These are phyloP conservation scores for Juncus inflexus DNA, from an alignment of 176 grass and related monocot genomes.

Conservation along the genomic window DNA sequence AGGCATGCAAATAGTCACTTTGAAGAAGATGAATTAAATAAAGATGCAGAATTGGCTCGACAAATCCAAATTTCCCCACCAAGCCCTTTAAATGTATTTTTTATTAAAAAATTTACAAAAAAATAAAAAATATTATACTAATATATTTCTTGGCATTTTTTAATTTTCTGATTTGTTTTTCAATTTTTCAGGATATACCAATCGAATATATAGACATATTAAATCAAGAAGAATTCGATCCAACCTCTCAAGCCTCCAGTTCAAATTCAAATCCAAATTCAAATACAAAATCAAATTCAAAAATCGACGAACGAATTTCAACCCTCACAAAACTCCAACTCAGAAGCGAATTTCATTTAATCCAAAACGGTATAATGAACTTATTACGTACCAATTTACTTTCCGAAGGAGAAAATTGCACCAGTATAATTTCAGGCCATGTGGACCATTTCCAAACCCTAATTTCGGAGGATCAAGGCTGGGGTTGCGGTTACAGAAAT, in stretches of 20 bases:
- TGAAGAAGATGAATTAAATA: slow-evolving; percentile 55
- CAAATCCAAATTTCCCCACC: slow-evolving; percentile 43
- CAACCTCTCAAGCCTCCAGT: slow-evolving; percentile 35
- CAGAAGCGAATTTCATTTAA: slow-evolving; percentile 39
- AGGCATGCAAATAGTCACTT: slow-evolving; percentile 94
- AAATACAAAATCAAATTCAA: background rate
- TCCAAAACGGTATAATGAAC: slow-evolving; percentile 59
- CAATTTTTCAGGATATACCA: slow-evolving; percentile 39
- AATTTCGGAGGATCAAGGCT: slow-evolving; percentile 70
- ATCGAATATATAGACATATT: background rate
- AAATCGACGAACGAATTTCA: slow-evolving; percentile 39
- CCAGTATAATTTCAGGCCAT: slow-evolving; percentile 55
- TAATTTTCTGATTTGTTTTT: background rate
- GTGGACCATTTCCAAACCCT: slow-evolving; percentile 77
- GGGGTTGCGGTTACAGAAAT: slow-evolving; percentile 97
- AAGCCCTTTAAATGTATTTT: slow-evolving; percentile 35
- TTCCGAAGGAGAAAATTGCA: slow-evolving; percentile 41
- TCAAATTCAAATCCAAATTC: slow-evolving; percentile 45
- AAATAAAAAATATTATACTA: background rate
- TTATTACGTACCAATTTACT: slow-evolving; percentile 60
- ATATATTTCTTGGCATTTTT: slow-evolving; percentile 1
- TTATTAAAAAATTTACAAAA: background rate
- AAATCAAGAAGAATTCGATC: slow-evolving; percentile 12
- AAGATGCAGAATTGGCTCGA: slow-evolving; percentile 62
- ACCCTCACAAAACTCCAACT: slow-evolving; percentile 40